These are phyloP conservation scores for Auricularia auricula-judae DNA, from an alignment of 768 basidiomycete species.

Conservation along the genomic window DNA sequence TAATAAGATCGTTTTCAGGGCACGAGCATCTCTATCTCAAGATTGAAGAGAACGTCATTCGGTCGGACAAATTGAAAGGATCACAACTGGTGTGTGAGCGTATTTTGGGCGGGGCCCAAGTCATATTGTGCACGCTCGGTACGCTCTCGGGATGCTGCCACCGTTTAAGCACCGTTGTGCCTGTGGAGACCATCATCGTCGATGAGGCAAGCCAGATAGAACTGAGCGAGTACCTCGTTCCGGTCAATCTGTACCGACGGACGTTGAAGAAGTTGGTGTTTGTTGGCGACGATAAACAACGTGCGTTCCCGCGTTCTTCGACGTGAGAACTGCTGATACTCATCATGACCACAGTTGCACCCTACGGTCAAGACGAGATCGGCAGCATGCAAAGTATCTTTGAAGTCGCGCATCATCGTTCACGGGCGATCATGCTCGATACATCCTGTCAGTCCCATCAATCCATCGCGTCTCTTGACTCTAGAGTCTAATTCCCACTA, in stretches of 20 bases:
- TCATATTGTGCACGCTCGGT: constrained; percentile 65
- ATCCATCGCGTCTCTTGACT: no score
- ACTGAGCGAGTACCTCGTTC: constrained; percentile 36
- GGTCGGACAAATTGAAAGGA: constrained; percentile 31
- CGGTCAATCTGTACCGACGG: constrained; percentile 19
- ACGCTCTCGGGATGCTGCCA: constrained; percentile 54
- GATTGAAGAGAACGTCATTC: constrained; percentile 39
- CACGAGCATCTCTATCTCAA: constrained; percentile 65
- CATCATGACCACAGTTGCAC: constrained; percentile 66
- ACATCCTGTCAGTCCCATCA: constrained; percentile 51
- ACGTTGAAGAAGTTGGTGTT: constrained; percentile 36
- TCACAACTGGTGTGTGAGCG: not conserved
- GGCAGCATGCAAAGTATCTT: constrained; percentile 62
- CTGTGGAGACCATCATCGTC: constrained; percentile 32
- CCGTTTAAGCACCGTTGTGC: constrained; percentile 22
- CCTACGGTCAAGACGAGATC: constrained; percentile 63
- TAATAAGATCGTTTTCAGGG: no score
- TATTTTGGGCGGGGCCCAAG: constrained; percentile 27
- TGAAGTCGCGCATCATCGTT: constrained; percentile 50
- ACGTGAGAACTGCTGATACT: no score
- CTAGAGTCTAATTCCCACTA: no score
- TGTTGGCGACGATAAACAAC: constrained; percentile 44
- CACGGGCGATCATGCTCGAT: constrained; percentile 43
- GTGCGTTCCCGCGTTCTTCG: constrained; percentile 15
- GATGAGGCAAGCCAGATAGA: constrained; percentile 47